phyloP scores from a whole-genome alignment of 2,329 filamentous ascomycete species.

The Aspergillus intermedius region DNA sequence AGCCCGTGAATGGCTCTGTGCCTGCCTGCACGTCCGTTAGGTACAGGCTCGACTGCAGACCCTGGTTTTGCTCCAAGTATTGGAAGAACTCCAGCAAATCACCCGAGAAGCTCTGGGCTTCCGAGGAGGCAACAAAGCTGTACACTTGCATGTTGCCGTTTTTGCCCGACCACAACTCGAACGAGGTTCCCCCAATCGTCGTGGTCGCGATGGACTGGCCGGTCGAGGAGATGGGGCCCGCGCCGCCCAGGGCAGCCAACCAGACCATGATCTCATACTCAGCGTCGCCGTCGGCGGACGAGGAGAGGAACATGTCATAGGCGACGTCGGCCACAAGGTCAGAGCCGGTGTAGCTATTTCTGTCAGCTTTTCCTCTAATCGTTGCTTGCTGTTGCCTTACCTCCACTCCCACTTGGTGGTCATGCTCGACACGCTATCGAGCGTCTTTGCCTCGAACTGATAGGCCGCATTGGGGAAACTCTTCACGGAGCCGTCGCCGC shows the following conservation, averaged over 20 bases:
- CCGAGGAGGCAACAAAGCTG: constrained; percentile 49
- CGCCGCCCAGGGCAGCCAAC: constrained; percentile 52
- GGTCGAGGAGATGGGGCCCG: constrained; percentile 48
- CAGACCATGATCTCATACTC: constrained; percentile 63
- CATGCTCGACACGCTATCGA: constrained; percentile 36
- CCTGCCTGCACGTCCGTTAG: constrained; percentile 44
- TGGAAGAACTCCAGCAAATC: constrained; percentile 54
- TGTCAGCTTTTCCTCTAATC: constrained; percentile 3
- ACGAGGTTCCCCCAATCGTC: constrained; percentile 49
- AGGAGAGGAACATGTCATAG: constrained; percentile 55
- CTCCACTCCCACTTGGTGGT: constrained; percentile 42
- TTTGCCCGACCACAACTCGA: constrained; percentile 55
- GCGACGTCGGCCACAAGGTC: constrained; percentile 52
- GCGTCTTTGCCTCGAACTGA: constrained; percentile 25
- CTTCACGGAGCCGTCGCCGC: constrained; percentile 38
- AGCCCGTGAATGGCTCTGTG: constrained; percentile 31
- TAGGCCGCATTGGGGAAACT: constrained; percentile 43
- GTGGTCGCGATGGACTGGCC: constrained; percentile 49
- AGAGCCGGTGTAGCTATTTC: constrained; percentile 41
- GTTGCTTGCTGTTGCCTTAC: constrained; percentile 12
- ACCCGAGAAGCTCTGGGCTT: constrained; percentile 49
- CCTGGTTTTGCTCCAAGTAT: constrained; percentile 45
- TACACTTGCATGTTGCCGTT: constrained; percentile 55
- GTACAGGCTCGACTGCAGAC: constrained; percentile 41
- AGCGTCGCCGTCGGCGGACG: constrained; percentile 39